Percentiles rank a stretch among this genome's conserved stretches.
Conservation (phyloP, 148 eudicot genomes). For the Polygonum aviculare region DNA sequence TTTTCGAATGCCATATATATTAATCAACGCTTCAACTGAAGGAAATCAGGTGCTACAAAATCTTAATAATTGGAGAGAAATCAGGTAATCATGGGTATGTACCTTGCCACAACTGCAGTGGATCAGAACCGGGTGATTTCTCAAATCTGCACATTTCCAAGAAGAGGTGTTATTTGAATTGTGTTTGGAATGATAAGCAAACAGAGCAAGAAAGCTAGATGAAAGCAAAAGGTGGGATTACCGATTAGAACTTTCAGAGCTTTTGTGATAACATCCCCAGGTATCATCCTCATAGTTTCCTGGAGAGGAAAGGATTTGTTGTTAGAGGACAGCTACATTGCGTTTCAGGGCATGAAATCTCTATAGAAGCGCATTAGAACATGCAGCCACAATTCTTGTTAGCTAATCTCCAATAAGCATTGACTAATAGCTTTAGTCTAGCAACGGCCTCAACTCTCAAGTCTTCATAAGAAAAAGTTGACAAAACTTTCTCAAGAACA, state of each 20-base stretch:
- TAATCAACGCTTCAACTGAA: background rate
- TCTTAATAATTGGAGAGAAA: background rate
- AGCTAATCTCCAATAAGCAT: background rate
- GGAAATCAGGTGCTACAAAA: too few species aligned
- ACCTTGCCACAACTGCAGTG: constrained; percentile 95
- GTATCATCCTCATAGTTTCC: constrained; percentile 41
- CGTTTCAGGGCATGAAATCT: background rate
- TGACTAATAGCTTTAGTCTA: too few species aligned
- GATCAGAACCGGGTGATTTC: constrained; percentile 71
- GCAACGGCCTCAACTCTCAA: too few species aligned
- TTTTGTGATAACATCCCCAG: constrained; percentile 42
- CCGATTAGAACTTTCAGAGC: constrained; percentile 63
- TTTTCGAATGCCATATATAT: background rate
- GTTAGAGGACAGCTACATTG: background rate
- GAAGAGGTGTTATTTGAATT: background rate
- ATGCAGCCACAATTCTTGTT: background rate
- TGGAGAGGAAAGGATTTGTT: constrained; percentile 11
- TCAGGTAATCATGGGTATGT: constrained; percentile 3
- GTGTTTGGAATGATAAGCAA: background rate
- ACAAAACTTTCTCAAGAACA: background rate
- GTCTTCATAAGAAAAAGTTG: background rate
- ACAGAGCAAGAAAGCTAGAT: background rate
- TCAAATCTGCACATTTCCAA: constrained; percentile 40
- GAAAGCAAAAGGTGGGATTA: constrained; percentile 13
- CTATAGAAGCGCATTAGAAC: background rate